Evolutionary conservation across 352 stramenopile genomes (phyloP).

Genomic region (Phytophthora podocarpi): DNA sequence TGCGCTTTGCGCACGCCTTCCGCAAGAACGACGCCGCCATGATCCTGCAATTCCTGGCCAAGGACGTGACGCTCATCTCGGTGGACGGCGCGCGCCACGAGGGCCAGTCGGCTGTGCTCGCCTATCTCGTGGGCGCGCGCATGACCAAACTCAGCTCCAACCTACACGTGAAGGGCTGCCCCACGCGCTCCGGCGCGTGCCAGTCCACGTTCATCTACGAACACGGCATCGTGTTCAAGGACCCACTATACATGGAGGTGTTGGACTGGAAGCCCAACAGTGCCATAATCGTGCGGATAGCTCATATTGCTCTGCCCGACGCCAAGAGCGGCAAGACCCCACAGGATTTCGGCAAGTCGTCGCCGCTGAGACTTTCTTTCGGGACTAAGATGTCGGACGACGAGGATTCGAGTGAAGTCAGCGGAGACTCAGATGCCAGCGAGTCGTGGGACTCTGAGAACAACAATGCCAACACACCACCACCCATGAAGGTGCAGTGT

Average conservation of each 20-base stretch:
- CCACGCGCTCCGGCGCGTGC: conserved; percentile 45
- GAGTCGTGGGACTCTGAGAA: conserved; percentile 24
- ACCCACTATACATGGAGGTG: conserved; percentile 71
- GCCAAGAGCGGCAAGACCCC: conserved; percentile 42
- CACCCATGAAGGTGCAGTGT: conserved; percentile 16
- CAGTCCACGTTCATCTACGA: conserved; percentile 83
- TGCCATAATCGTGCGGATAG: conserved; percentile 42
- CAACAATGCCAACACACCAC: conserved; percentile 13
- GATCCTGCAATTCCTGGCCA: conserved; percentile 68
- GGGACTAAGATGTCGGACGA: conserved; percentile 32
- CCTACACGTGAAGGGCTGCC: conserved; percentile 65
- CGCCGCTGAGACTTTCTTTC: conserved; percentile 35
- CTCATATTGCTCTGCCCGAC: conserved; percentile 49
- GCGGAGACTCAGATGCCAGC: conserved; percentile 31
- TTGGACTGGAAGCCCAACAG: conserved; percentile 59
- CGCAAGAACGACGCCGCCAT: conserved; percentile 76
- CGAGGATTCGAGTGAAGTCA: conserved; percentile 36
- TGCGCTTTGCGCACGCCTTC: conserved; percentile 69
- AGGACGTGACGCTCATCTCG: conserved; percentile 59
- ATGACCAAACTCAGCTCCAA: conserved; percentile 77
- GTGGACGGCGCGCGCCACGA: conserved; percentile 49
- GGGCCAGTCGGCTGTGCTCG: conserved; percentile 70
- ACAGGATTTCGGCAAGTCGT: conserved; percentile 40
- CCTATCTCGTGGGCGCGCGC: conserved; percentile 64
- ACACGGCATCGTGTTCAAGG: conserved; percentile 70